phyloP scores from a whole-genome alignment of 306 rosid species.

The Castanospermum australe region DNA sequence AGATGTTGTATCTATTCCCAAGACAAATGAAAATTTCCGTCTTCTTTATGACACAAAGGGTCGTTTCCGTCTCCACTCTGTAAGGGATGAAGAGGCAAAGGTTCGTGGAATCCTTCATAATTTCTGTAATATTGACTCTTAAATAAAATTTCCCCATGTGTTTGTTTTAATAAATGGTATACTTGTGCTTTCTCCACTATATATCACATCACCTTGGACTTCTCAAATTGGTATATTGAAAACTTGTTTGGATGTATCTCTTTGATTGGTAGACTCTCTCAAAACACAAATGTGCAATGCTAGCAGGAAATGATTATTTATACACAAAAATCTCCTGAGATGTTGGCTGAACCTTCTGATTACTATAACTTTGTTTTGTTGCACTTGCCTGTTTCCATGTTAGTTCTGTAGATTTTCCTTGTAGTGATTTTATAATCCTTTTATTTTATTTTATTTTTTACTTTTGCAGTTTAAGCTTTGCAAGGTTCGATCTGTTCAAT shows the following conservation, averaged over 20 bases:
- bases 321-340: neutral
- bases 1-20: slow-evolving; percentile 65
- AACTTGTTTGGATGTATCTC: neutral
- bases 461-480: slow-evolving; percentile 54
- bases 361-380: too few relatives aligned
- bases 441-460: neutral
- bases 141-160: neutral
- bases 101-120: slow-evolving; percentile 16
- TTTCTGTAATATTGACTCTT: neutral
- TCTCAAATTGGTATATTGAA: neutral
- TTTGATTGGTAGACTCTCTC: neutral
- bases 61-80: slow-evolving; percentile 55
- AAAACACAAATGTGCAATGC: neutral
- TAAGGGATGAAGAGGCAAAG: slow-evolving; percentile 72
- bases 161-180: neutral
- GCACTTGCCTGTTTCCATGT: neutral
- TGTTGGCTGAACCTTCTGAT: neutral
- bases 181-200: neutral
- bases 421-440: neutral
- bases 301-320: neutral
- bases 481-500: slow-evolving; percentile 67
- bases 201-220: neutral
- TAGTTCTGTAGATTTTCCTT: neutral
- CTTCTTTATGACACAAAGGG: slow-evolving; percentile 70
- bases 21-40: slow-evolving; percentile 56